phyloP scores from a whole-genome alignment of 495 filamentous ascomycete species.

The Penicillium coprophilum region DNA sequence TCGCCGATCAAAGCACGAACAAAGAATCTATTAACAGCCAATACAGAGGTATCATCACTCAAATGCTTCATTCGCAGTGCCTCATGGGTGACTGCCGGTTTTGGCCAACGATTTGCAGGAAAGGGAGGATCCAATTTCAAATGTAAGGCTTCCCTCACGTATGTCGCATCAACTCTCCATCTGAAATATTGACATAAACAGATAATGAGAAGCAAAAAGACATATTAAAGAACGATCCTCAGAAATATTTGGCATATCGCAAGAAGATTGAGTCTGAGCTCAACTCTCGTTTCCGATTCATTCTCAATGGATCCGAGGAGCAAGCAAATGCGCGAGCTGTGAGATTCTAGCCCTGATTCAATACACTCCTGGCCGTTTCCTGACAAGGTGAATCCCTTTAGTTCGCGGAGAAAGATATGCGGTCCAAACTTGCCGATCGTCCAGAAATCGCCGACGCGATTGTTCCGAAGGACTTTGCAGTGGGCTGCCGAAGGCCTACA shows the following conservation, averaged over 20 bases:
- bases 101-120: slow-evolving; percentile 13
- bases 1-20: background rate
- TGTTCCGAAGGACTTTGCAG: slow-evolving; percentile 15
- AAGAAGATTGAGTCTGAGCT: slow-evolving; percentile 43
- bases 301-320: slow-evolving; percentile 12
- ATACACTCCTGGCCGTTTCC: background rate
- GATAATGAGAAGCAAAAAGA: slow-evolving; percentile 31
- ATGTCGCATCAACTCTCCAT: background rate
- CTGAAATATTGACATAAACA: slow-evolving; percentile 21
- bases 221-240: slow-evolving; percentile 20
- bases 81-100: slow-evolving; percentile 22
- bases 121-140: slow-evolving; percentile 19
- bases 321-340: slow-evolving; percentile 5
- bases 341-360: background rate
- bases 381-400: background rate
- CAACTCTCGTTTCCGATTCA: slow-evolving; percentile 35
- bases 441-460: slow-evolving; percentile 12
- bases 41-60: slow-evolving; percentile 9
- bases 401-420: slow-evolving; percentile 11
- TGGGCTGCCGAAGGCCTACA: slow-evolving; percentile 3
- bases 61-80: slow-evolving; percentile 26
- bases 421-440: background rate
- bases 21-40: slow-evolving; percentile 2
- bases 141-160: slow-evolving; percentile 5
- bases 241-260: slow-evolving; percentile 31